Evolutionary conservation across 2,329 filamentous ascomycete species (phyloP).

Genomic region (Hirsutella thompsonii): DNA sequence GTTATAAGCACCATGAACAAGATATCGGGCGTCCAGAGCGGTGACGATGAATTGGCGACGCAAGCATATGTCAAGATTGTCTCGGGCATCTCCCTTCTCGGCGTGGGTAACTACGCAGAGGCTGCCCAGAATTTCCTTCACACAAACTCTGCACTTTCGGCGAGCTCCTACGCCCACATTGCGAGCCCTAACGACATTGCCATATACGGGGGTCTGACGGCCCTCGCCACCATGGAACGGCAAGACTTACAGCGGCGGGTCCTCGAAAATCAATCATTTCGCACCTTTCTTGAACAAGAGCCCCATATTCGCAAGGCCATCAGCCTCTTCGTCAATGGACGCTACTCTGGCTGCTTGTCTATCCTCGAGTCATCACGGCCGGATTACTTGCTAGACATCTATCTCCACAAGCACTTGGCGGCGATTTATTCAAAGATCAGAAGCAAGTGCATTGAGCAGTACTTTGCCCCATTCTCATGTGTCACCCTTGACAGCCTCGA

Average conservation of each 20-base stretch:
- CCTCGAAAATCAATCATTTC: constrained; percentile 69
- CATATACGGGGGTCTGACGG: constrained; percentile 80
- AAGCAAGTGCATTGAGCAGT: constrained; percentile 85
- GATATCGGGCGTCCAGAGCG: constrained; percentile 36
- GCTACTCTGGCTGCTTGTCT: constrained; percentile 74
- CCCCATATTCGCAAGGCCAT: constrained; percentile 90
- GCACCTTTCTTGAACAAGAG: constrained; percentile 80
- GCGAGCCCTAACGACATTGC: constrained; percentile 80
- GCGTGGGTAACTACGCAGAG: constrained; percentile 34
- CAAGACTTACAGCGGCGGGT: constrained; percentile 61
- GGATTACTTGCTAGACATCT: constrained; percentile 84
- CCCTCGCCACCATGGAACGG: constrained; percentile 80
- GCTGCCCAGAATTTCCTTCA: constrained; percentile 62
- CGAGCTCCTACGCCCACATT: constrained; percentile 52
- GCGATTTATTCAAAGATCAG: constrained; percentile 64
- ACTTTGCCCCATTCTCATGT: constrained; percentile 79
- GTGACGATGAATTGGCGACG: constrained; percentile 30
- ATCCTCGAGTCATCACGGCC: constrained; percentile 69
- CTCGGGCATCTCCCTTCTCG: constrained; percentile 36
- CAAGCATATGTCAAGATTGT: constrained; percentile 39
- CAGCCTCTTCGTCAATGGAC: constrained; percentile 75
- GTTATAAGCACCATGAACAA: constrained; percentile 51
- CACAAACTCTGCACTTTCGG: constrained; percentile 38
- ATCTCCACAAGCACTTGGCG: constrained; percentile 63
- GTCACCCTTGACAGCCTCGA: constrained; percentile 73